Conservation (phyloP, 805 yeast genomes). For the Zygoascus tannicola region DNA sequence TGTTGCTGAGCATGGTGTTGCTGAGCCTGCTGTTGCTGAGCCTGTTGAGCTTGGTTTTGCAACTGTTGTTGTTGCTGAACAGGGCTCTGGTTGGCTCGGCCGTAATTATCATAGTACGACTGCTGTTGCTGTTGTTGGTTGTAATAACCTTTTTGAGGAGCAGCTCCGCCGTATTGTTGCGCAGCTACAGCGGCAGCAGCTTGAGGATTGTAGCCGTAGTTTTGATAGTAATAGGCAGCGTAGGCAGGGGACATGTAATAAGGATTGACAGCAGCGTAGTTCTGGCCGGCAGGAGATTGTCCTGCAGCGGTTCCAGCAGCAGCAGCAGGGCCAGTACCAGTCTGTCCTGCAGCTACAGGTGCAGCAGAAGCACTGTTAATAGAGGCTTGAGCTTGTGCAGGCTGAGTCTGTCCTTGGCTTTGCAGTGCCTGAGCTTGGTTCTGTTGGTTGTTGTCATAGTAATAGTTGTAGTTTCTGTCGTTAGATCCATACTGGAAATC, state of each 20-base stretch:
- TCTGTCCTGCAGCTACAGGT: constrained; percentile 16
- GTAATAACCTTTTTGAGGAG: constrained; percentile 19
- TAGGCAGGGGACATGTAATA: constrained; percentile 22
- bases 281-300: constrained; percentile 12
- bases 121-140: constrained; percentile 20
- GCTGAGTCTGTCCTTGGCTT: constrained; percentile 5
- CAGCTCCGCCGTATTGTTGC: constrained; percentile 14
- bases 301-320: constrained; percentile 10
- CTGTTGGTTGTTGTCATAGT: constrained; percentile 18
- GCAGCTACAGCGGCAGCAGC: constrained; percentile 20
- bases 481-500: constrained; percentile 13
- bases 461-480: constrained; percentile 14
- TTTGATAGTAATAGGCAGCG: constrained; percentile 22
- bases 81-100: constrained; percentile 5
- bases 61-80: constrained; percentile 2
- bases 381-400: constrained; percentile 16
- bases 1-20: constrained; percentile 17
- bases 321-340: constrained; percentile 8
- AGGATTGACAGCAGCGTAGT: constrained; percentile 13
- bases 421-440: constrained; percentile 8
- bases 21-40: constrained; percentile 12
- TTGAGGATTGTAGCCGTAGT: constrained; percentile 20
- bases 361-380: constrained; percentile 18
- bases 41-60: constrained; percentile 7
- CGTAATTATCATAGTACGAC: constrained; percentile 3